These are phyloP conservation scores for Hymenoscyphus salicellus DNA, from an alignment of 2,329 filamentous ascomycete genomes.

Conservation along the genomic window DNA sequence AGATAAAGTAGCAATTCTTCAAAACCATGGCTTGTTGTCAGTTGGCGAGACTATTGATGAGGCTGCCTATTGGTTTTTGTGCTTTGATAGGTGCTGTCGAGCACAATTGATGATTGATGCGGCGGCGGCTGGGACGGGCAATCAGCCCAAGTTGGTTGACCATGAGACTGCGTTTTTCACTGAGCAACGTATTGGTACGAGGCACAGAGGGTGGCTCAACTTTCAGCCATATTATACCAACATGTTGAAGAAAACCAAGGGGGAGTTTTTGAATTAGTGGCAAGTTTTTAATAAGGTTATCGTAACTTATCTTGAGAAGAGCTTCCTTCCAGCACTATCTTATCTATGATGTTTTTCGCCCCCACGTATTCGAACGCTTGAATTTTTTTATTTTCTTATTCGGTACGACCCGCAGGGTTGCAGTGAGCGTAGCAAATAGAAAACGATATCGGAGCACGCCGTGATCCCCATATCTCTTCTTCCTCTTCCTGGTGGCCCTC, in stretches of 20 bases:
- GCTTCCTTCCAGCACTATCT: too few species aligned
- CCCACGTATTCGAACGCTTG: too few species aligned
- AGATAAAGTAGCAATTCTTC: slow-evolving; percentile 42
- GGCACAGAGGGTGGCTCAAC: slow-evolving; percentile 7
- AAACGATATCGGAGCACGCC: too few species aligned
- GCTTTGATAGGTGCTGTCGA: slow-evolving; percentile 42
- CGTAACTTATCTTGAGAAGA: background rate
- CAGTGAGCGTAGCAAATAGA: too few species aligned
- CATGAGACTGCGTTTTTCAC: slow-evolving; percentile 6
- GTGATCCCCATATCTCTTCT: too few species aligned
- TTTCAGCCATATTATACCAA: slow-evolving; percentile 7
- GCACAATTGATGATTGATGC: slow-evolving; percentile 35
- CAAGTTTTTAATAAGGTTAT: background rate
- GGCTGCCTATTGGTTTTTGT: slow-evolving; percentile 43
- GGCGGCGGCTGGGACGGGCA: background rate
- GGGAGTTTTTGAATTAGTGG: slow-evolving; percentile 6
- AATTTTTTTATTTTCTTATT: too few species aligned
- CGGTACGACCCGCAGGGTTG: too few species aligned
- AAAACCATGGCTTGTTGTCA: slow-evolving; percentile 45
- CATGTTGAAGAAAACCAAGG: slow-evolving; percentile 5
- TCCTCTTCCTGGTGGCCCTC: too few species aligned
- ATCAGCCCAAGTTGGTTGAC: background rate
- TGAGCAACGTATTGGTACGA: slow-evolving; percentile 2
- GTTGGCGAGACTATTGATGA: slow-evolving; percentile 42
- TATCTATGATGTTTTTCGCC: too few species aligned